Conservation (phyloP, 2,329 filamentous ascomycete species). For the Metarhizium brunneum region DNA sequence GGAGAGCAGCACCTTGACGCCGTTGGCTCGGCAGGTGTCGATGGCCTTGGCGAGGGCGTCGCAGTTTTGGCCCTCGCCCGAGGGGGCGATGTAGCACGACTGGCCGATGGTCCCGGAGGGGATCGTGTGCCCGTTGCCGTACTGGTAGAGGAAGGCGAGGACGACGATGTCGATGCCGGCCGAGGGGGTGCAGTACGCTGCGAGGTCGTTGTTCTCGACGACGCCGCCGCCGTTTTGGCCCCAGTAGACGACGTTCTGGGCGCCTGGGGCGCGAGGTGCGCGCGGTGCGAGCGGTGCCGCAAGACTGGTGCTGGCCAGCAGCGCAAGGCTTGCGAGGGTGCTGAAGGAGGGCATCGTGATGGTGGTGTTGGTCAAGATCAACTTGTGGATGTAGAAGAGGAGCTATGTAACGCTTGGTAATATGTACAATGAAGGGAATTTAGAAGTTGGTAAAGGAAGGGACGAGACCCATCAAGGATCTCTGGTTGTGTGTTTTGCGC, state of each 20-base stretch:
- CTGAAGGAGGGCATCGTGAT: slow-evolving; percentile 12
- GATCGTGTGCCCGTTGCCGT: slow-evolving; percentile 24
- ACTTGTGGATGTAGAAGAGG: background rate
- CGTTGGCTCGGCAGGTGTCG: slow-evolving; percentile 13
- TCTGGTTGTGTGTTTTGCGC: background rate
- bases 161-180: slow-evolving; percentile 33
- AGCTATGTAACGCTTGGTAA: background rate
- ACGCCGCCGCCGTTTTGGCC: slow-evolving; percentile 17
- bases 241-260: slow-evolving; percentile 24
- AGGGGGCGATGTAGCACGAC: slow-evolving; percentile 25
- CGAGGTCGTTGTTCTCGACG: slow-evolving; percentile 26
- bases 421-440: background rate
- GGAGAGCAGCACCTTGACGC: slow-evolving; percentile 13
- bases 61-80: slow-evolving; percentile 20
- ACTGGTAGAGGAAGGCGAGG: slow-evolving; percentile 32
- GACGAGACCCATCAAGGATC: background rate
- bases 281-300: slow-evolving; percentile 2
- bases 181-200: slow-evolving; percentile 25
- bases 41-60: slow-evolving; percentile 10
- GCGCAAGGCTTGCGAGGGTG: slow-evolving; percentile 8
- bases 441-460: background rate
- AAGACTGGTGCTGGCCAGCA: slow-evolving; percentile 9
- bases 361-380: background rate
- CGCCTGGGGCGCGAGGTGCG: slow-evolving; percentile 7
- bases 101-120: slow-evolving; percentile 30